phyloP scores from a whole-genome alignment of 225 moss, liverwort and hornwort genomes.

The Marchantia polymorpha region DNA sequence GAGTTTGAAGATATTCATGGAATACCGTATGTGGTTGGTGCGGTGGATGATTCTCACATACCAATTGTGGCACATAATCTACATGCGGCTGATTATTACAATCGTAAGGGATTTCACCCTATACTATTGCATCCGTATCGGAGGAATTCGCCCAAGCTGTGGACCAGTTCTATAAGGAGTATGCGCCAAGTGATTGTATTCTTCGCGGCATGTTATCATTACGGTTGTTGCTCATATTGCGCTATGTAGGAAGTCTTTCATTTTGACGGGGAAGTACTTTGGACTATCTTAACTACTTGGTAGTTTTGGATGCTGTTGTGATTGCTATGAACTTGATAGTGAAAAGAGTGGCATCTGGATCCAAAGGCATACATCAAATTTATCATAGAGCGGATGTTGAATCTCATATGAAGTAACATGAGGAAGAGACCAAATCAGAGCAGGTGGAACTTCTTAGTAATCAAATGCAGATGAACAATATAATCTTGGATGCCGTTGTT shows the following conservation, averaged over 20 bases:
- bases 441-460: slow-evolving; percentile 68
- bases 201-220: slow-evolving; percentile 23
- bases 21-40: too few relatives aligned
- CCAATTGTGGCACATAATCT: too few relatives aligned
- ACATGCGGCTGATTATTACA: too few relatives aligned
- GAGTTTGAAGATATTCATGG: too few relatives aligned
- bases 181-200: slow-evolving; percentile 87
- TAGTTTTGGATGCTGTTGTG: slow-evolving; percentile 90
- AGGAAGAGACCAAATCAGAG: slow-evolving; percentile 62
- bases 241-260: not conserved
- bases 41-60: too few relatives aligned
- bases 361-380: slow-evolving; percentile 80
- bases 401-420: slow-evolving; percentile 65
- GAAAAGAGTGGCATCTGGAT: slow-evolving; percentile 57
- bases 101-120: too few relatives aligned
- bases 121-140: slow-evolving; percentile 66
- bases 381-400: slow-evolving; percentile 76
- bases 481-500: slow-evolving; percentile 73
- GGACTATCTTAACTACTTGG: slow-evolving; percentile 34
- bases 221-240: not conserved
- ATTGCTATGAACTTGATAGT: slow-evolving; percentile 82
- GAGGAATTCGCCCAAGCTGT: slow-evolving; percentile 58
- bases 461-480: slow-evolving; percentile 60
- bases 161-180: slow-evolving; percentile 54
- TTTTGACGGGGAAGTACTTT: not conserved